A percentile compares a stretch with the other conserved stretches of the same genome.
phyloP scores from a whole-genome alignment of 108 stramenopile species.

The Cyclotella sp. region DNA sequence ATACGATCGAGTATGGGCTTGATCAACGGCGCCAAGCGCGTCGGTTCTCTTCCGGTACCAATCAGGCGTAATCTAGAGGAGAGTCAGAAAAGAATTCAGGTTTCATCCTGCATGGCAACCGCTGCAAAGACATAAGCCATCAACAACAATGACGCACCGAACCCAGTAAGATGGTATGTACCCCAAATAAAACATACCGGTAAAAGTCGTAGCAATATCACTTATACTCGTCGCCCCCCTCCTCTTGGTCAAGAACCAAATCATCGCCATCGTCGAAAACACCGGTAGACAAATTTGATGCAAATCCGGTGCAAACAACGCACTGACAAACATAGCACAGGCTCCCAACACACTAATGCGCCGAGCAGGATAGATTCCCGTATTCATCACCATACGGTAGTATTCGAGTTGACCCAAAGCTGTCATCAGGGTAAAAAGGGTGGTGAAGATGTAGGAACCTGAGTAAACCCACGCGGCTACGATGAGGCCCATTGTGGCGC shows the following conservation, averaged over 20 bases:
- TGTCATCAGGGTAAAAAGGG: conserved; percentile 90
- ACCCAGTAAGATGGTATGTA: conserved; percentile 97
- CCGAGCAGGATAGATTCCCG: conserved; percentile 93
- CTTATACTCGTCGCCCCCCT: conserved; percentile 75
- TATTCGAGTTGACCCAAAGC: conserved; percentile 93
- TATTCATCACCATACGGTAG: conserved; percentile 95
- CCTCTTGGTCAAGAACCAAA: conserved; percentile 92
- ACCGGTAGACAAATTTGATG: conserved; percentile 86
- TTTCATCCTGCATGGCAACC: neutral
- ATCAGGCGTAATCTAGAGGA: conserved; percentile 56
- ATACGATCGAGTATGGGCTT: conserved; percentile 60
- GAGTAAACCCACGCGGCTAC: conserved; percentile 94
- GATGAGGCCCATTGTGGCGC: conserved; percentile 83
- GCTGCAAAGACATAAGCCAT: neutral
- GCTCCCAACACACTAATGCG: conserved; percentile 88
- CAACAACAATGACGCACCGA: conserved; percentile 50
- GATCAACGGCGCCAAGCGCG: conserved; percentile 63
- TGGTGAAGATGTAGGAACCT: conserved; percentile 91
- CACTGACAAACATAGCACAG: conserved; percentile 87
- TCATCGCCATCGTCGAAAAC: conserved; percentile 83
- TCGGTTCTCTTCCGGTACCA: conserved; percentile 64
- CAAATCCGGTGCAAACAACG: conserved; percentile 76
- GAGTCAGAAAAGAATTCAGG: neutral
- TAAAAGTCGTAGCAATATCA: conserved; percentile 96
- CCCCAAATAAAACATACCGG: conserved; percentile 97